These are phyloP conservation scores for Sophora flavescens DNA, from an alignment of 306 rosid genomes.

Conservation along the genomic window DNA sequence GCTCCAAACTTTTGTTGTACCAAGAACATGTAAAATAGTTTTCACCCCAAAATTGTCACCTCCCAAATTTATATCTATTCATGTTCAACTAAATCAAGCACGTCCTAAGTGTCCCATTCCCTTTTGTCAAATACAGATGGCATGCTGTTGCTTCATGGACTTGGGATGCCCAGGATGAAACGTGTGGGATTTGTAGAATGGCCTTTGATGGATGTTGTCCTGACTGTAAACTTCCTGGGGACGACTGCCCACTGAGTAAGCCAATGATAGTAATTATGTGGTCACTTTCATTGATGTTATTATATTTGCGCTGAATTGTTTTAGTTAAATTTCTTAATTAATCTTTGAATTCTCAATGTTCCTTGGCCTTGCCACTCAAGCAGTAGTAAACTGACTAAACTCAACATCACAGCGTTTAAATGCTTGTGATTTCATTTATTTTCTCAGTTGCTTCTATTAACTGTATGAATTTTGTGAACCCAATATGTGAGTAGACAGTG, in stretches of 20 bases:
- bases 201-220: conserved; percentile 97
- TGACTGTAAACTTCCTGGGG: conserved; percentile 93
- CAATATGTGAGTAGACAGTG: background rate
- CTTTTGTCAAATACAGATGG: conserved; percentile 66
- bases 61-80: background rate
- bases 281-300: background rate
- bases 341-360: conserved; percentile 5
- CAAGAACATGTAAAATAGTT: background rate
- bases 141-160: conserved; percentile 96
- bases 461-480: background rate
- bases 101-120: background rate
- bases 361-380: conserved; percentile 23
- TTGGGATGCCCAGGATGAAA: conserved; percentile 94
- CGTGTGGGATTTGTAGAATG: conserved; percentile 95
- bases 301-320: background rate
- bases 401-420: background rate
- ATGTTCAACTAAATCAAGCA: background rate
- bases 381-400: background rate
- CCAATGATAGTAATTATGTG: conserved; percentile 14
- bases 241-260: conserved; percentile 93
- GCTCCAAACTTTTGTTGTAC: conserved; percentile 6
- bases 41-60: background rate
- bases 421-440: conserved; percentile 24
- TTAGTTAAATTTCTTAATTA: conserved; percentile 18
- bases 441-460: conserved; percentile 11